Evolutionary conservation across 164 flowering plant species (phyloP), one percentile per base, ranked within the genome.

Genomic region (Magnolia kwangsiensis): DNA sequence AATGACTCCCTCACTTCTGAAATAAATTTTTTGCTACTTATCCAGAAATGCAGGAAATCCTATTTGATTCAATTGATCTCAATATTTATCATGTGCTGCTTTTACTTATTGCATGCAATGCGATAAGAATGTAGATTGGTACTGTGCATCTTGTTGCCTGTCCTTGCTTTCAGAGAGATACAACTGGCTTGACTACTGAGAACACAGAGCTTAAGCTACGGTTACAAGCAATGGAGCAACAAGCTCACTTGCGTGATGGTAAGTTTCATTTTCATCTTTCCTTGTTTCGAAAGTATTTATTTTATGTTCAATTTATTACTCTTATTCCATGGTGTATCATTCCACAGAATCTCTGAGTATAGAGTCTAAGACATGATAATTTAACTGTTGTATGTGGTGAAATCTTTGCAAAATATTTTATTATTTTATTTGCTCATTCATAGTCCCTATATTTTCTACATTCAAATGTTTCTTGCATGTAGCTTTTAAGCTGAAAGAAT

Each of bases 181-280:
- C 98, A 71, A 83, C 90, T 1, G 95, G 92, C 51, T 78, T 96
- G 83, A 82, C 82, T 23, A 59, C 89, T 74, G 99, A 96, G 79
- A 96, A 96, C 82, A 84, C 96, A 51, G 97, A 91, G 82, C 94
- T 96, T 72, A 92, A 94, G 87, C 89, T 91, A 87, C 92, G 96
- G 74, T 84, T 92, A 79, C 98, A 96, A 78, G 95, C 95, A 66
- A 92, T 96, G 98, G 98, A 96, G 76, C 99, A 94, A 74, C 99
- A 96, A 83, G 98, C 99, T 80, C 96, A 96, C 65, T 78, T 96
- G 65, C 91, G 96, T 49, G 96, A 94, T 86, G 99, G 99, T 92
- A 83, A 74, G 92, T 73, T 74, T 18, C 31, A 49, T 19, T 73
- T 74, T 18, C 31, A 49, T 19, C 1, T 24, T 51, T 19, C 29